Conservation (phyloP, 2,329 filamentous ascomycete genomes). For the Chaetomiaceae sp. region DNA sequence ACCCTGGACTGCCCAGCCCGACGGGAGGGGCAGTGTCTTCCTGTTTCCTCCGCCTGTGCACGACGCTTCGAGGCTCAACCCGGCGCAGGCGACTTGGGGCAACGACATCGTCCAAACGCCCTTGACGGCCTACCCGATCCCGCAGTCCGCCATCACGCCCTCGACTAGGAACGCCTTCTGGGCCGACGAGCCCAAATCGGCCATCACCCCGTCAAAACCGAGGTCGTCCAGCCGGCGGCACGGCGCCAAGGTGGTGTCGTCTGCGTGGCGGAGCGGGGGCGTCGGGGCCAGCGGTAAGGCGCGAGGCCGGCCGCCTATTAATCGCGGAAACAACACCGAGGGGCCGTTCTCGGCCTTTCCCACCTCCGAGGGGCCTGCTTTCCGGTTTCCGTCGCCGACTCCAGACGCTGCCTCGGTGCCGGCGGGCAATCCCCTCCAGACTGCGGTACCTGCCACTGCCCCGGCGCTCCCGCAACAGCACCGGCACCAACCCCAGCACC, state of each 20-base stretch:
- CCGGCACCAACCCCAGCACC: slow-evolving; percentile 1
- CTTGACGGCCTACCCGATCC: slow-evolving; percentile 67
- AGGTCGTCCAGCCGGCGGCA: slow-evolving; percentile 58
- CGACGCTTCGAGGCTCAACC: slow-evolving; percentile 36
- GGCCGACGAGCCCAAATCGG: slow-evolving; percentile 69
- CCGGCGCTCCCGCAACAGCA: background rate
- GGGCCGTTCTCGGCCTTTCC: slow-evolving; percentile 66
- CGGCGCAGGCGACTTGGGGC: slow-evolving; percentile 37
- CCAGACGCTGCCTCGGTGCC: slow-evolving; percentile 10
- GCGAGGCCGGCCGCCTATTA: slow-evolving; percentile 74
- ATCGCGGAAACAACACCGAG: slow-evolving; percentile 48
- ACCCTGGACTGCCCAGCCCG: slow-evolving; percentile 46
- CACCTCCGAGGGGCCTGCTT: slow-evolving; percentile 49
- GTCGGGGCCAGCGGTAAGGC: slow-evolving; percentile 63
- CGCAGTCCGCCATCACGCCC: slow-evolving; percentile 73
- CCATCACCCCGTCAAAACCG: slow-evolving; percentile 62
- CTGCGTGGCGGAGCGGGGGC: slow-evolving; percentile 73
- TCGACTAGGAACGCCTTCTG: slow-evolving; percentile 50
- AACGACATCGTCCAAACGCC: slow-evolving; percentile 56
- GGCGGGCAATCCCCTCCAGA: background rate
- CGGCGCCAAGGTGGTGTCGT: slow-evolving; percentile 80
- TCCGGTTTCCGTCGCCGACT: slow-evolving; percentile 32
- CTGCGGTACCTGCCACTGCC: background rate
- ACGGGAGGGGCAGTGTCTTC: slow-evolving; percentile 35
- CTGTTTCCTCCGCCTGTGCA: slow-evolving; percentile 33